Evolutionary conservation across 441 rosid genomes (phyloP).

Genomic region (Pelargonium cotyledonis): DNA sequence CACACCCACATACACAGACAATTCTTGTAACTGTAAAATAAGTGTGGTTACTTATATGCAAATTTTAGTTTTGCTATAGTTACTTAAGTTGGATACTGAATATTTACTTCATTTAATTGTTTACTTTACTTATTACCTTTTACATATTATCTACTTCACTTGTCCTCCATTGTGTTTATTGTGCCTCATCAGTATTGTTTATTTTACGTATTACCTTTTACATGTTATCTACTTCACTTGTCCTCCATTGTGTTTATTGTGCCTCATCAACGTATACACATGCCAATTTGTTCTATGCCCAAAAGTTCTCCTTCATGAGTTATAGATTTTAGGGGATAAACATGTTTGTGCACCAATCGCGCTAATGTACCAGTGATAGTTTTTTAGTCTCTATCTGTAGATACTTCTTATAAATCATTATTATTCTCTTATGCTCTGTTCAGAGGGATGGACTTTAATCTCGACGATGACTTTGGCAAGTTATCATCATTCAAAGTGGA

Average conservation of each 20-base stretch:
- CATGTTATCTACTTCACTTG: not conserved
- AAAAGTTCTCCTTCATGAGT: constrained; percentile 14
- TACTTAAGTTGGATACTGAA: not conserved
- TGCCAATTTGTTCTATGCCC: not conserved
- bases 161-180: not conserved
- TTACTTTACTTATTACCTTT: not conserved
- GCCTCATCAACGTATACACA: not conserved
- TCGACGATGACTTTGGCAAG: constrained; percentile 67
- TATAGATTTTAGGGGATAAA: constrained; percentile 9
- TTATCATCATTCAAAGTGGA: constrained; percentile 71
- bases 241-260: not conserved
- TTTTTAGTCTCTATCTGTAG: constrained; percentile 1
- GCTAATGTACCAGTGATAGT: constrained; percentile 14
- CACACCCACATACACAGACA: not conserved
- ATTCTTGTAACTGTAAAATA: constrained; percentile 6
- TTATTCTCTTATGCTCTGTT: constrained; percentile 9
- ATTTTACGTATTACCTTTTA: not conserved
- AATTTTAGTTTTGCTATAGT: not conserved
- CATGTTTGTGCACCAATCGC: not conserved
- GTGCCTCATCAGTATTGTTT: not conserved
- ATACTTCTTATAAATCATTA: constrained; percentile 14
- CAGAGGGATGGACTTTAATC: constrained; percentile 85
- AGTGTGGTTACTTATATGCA: not conserved
- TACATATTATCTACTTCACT: not conserved
- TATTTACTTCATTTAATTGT: not conserved